Evolutionary conservation across 2,329 filamentous ascomycete species (phyloP).

Genomic region (Alternaria burnsii): DNA sequence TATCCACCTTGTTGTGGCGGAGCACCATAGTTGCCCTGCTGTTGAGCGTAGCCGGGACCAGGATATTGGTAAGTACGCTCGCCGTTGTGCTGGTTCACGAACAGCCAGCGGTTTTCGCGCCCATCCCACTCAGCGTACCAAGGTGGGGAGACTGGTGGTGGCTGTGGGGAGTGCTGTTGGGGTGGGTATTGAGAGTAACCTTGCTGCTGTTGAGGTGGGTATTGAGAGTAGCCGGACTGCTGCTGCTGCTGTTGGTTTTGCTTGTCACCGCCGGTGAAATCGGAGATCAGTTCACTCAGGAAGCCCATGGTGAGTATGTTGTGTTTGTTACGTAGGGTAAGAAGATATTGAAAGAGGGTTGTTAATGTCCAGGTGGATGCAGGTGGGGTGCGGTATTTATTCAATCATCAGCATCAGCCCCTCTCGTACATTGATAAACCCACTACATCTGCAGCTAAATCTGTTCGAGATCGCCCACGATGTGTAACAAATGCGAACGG

Average conservation of each 20-base stretch:
- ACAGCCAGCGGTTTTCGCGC: slow-evolving; percentile 35
- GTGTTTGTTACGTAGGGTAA: not conserved
- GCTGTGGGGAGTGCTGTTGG: slow-evolving; percentile 22
- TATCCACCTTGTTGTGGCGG: slow-evolving; percentile 20
- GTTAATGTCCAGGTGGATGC: not conserved
- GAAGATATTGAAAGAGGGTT: not conserved
- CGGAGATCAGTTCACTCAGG: slow-evolving; percentile 27
- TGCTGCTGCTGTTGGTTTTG: slow-evolving; percentile 7
- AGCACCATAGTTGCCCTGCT: slow-evolving; percentile 27
- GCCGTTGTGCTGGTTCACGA: slow-evolving; percentile 37
- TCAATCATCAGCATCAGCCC: not conserved
- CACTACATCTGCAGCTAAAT: slow-evolving; percentile 10
- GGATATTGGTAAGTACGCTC: slow-evolving; percentile 37
- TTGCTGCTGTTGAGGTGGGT: slow-evolving; percentile 13
- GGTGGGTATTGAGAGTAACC: slow-evolving; percentile 16
- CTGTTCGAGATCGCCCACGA: slow-evolving; percentile 6
- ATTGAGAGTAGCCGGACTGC: slow-evolving; percentile 10
- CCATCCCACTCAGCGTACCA: slow-evolving; percentile 37
- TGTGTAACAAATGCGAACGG: slow-evolving; percentile 14
- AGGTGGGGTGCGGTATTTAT: slow-evolving; percentile 22
- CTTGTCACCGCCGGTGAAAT: slow-evolving; percentile 22
- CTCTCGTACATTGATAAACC: not conserved
- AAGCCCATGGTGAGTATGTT: slow-evolving; percentile 29
- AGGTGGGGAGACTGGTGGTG: slow-evolving; percentile 38
- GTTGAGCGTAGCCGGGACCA: slow-evolving; percentile 31